phyloP scores from a whole-genome alignment of 805 yeast species.

The Wickerhamomyces rabaulensis region DNA sequence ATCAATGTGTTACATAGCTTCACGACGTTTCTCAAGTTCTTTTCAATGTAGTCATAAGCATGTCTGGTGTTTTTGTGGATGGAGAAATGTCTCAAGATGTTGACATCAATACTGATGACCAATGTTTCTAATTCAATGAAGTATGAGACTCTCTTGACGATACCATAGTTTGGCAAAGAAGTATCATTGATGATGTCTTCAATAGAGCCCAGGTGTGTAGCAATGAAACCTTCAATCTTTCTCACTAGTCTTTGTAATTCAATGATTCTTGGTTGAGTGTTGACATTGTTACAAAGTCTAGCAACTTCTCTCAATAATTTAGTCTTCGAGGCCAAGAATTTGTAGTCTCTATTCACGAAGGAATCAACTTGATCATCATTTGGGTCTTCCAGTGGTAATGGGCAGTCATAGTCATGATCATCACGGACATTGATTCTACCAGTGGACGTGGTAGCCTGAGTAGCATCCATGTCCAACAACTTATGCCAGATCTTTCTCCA shows the following conservation, averaged over 20 bases:
- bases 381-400: slow-evolving; percentile 28
- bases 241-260: slow-evolving; percentile 28
- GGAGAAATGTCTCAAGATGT: slow-evolving; percentile 38
- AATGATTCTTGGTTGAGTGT: slow-evolving; percentile 27
- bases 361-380: slow-evolving; percentile 33
- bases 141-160: slow-evolving; percentile 20
- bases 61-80: slow-evolving; percentile 21
- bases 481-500: slow-evolving; percentile 25
- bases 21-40: slow-evolving; percentile 22
- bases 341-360: slow-evolving; percentile 28
- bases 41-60: slow-evolving; percentile 32
- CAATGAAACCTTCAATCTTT: slow-evolving; percentile 30
- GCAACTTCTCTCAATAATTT: slow-evolving; percentile 28
- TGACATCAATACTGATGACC: slow-evolving; percentile 29
- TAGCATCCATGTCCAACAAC: slow-evolving; percentile 21
- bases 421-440: slow-evolving; percentile 13
- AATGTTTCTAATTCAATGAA: slow-evolving; percentile 25
- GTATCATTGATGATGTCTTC: slow-evolving; percentile 12
- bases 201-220: slow-evolving; percentile 23
- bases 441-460: slow-evolving; percentile 11
- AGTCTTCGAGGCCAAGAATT: slow-evolving; percentile 27
- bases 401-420: slow-evolving; percentile 17
- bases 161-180: slow-evolving; percentile 9
- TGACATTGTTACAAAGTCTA: slow-evolving; percentile 27
- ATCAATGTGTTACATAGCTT: slow-evolving; percentile 30